Evolutionary conservation across 306 rosid genomes (phyloP).

Genomic region (Cicer yamashitae): DNA sequence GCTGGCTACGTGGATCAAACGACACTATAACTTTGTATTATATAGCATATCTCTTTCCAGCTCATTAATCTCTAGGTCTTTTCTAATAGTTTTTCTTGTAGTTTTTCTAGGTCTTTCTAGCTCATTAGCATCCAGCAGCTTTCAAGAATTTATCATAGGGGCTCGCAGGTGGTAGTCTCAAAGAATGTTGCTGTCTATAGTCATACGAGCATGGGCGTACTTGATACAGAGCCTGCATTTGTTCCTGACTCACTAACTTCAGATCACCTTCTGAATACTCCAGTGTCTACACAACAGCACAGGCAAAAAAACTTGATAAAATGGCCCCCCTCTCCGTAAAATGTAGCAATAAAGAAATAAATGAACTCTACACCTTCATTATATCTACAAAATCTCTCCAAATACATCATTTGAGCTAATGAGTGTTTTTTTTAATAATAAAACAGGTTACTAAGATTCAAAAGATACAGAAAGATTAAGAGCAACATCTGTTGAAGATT

Average conservation of each 20-base stretch:
- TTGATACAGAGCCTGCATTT: conserved; percentile 53
- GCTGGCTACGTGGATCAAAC: too few species aligned
- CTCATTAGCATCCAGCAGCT: conserved; percentile 82
- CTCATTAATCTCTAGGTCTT: too few species aligned
- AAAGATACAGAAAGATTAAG: conserved; percentile 10
- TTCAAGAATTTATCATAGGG: conserved; percentile 91
- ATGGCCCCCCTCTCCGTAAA: background rate
- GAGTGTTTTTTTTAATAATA: background rate
- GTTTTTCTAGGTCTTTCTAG: too few species aligned
- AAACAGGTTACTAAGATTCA: conserved; percentile 8
- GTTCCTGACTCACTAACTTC: conserved; percentile 55
- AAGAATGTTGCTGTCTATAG: conserved; percentile 55
- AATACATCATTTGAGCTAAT: conserved; percentile 14
- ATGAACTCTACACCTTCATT: conserved; percentile 8
- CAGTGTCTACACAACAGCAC: conserved; percentile 53
- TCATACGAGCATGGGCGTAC: conserved; percentile 57
- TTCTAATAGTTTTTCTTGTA: too few species aligned
- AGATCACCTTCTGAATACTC: conserved; percentile 58
- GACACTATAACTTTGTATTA: too few species aligned
- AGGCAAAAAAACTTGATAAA: conserved; percentile 6
- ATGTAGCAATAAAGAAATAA: conserved; percentile 15
- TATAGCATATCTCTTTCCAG: too few species aligned
- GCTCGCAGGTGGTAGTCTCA: conserved; percentile 85
- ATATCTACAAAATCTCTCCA: background rate
- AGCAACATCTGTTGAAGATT: conserved; percentile 13